Conservation (phyloP, 2,329 filamentous ascomycete genomes). For the Alternaria panax region DNA sequence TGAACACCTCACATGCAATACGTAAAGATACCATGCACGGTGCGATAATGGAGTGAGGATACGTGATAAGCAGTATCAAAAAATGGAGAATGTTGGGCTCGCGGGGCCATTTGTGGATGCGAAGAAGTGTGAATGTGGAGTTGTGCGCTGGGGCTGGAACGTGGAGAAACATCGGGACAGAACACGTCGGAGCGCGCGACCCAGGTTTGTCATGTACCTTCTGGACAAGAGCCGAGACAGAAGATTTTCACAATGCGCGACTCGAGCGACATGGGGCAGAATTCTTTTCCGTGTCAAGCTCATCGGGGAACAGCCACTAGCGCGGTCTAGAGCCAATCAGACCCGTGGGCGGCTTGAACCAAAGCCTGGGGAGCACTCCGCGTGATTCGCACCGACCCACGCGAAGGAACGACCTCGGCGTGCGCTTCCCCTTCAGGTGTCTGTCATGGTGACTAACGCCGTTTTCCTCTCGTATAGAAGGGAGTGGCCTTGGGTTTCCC, state of each 20-base stretch:
- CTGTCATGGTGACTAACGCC: not conserved
- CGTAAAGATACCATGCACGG: not conserved
- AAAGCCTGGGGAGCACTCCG: not conserved
- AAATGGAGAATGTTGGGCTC: not conserved
- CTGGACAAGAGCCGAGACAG: not conserved
- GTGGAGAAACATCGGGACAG: not conserved
- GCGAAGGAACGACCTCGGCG: not conserved
- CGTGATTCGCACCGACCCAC: not conserved
- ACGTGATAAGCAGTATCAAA: not conserved
- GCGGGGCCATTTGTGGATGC: not conserved
- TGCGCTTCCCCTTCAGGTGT: not conserved
- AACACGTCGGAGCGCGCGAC: not conserved
- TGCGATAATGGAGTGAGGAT: not conserved
- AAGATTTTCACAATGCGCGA: not conserved
- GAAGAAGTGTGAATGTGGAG: not conserved
- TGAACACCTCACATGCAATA: not conserved
- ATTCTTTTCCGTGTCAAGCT: constrained; percentile 3
- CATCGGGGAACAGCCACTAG: not conserved
- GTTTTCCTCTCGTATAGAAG: not conserved
- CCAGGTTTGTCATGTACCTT: not conserved
- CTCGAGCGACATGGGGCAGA: not conserved
- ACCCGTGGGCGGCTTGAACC: not conserved
- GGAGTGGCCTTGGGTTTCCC: not conserved
- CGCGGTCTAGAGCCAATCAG: not conserved
- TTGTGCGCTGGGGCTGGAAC: not conserved